Conservation (phyloP, 805 yeast genomes). For the Pichia kluyveri region DNA sequence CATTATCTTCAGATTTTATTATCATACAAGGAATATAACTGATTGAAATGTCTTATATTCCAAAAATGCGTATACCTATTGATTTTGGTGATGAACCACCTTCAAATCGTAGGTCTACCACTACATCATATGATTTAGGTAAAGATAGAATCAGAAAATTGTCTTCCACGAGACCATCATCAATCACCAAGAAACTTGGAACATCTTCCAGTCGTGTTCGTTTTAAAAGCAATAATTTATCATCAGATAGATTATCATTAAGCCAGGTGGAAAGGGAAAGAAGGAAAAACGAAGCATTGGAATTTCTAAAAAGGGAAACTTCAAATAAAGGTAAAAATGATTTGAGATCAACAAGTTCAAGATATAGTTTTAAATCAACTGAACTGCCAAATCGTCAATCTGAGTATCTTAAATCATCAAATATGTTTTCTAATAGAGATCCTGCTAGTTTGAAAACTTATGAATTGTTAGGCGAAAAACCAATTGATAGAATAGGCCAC, state of each 20-base stretch:
- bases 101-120: too few species aligned
- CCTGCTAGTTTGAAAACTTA: slow-evolving; percentile 10
- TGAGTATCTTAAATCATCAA: too few species aligned
- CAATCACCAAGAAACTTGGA: not conserved
- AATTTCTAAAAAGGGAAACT: slow-evolving; percentile 8
- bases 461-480: slow-evolving; percentile 22
- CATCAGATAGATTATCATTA: not conserved
- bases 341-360: too few species aligned
- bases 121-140: not conserved
- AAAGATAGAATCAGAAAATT: not conserved
- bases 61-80: not conserved
- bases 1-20: too few species aligned
- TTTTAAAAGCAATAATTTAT: not conserved
- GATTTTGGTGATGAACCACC: not conserved
- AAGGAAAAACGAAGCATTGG: slow-evolving; percentile 10
- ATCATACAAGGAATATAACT: not conserved
- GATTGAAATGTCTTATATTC: not conserved
- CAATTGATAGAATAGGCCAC: slow-evolving; percentile 11
- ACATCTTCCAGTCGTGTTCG: not conserved
- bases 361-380: too few species aligned
- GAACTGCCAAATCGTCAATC: too few species aligned
- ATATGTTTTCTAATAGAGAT: not conserved
- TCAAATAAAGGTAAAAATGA: not conserved
- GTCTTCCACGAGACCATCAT: not conserved
- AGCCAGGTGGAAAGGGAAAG: slow-evolving; percentile 6